Conservation (phyloP, 2,329 filamentous ascomycete genomes). For the Ophiostoma tasmaniense region DNA sequence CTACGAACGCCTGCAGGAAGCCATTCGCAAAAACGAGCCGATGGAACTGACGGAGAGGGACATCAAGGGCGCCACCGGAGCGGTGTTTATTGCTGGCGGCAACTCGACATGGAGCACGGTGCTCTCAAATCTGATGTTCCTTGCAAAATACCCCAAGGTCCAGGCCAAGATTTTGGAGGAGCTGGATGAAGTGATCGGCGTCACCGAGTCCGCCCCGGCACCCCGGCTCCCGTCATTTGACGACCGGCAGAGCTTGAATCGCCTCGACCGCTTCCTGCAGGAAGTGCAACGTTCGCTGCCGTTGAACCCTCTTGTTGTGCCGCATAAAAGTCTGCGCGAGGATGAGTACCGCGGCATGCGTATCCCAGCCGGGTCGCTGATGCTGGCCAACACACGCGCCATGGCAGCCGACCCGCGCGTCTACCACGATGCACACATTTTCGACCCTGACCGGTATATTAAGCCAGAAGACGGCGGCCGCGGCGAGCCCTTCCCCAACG, state of each 20-base stretch:
- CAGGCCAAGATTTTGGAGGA: slow-evolving; percentile 39
- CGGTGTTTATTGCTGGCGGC: slow-evolving; percentile 40
- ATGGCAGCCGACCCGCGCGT: slow-evolving; percentile 36
- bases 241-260: slow-evolving; percentile 36
- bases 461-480: slow-evolving; percentile 16
- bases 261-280: slow-evolving; percentile 39
- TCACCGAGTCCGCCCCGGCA: slow-evolving; percentile 15
- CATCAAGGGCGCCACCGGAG: slow-evolving; percentile 41
- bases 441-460: slow-evolving; percentile 39
- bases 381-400: slow-evolving; percentile 36
- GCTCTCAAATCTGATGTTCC: slow-evolving; percentile 35
- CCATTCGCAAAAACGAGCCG: slow-evolving; percentile 23
- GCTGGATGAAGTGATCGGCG: slow-evolving; percentile 39
- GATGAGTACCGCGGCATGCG: slow-evolving; percentile 49
- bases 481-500: slow-evolving; percentile 38
- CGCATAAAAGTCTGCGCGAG: slow-evolving; percentile 45
- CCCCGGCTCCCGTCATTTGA: slow-evolving; percentile 36
- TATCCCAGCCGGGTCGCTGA: slow-evolving; percentile 45
- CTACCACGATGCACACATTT: slow-evolving; percentile 36
- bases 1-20: slow-evolving; percentile 25
- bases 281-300: slow-evolving; percentile 39
- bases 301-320: slow-evolving; percentile 42
- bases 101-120: slow-evolving; percentile 38
- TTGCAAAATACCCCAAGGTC: slow-evolving; percentile 35
- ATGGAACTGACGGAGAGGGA: slow-evolving; percentile 34